Evolutionary conservation across 1,284 basidiomycete species (phyloP).

Genomic region (Apiotrichum mycotoxinovorans): DNA sequence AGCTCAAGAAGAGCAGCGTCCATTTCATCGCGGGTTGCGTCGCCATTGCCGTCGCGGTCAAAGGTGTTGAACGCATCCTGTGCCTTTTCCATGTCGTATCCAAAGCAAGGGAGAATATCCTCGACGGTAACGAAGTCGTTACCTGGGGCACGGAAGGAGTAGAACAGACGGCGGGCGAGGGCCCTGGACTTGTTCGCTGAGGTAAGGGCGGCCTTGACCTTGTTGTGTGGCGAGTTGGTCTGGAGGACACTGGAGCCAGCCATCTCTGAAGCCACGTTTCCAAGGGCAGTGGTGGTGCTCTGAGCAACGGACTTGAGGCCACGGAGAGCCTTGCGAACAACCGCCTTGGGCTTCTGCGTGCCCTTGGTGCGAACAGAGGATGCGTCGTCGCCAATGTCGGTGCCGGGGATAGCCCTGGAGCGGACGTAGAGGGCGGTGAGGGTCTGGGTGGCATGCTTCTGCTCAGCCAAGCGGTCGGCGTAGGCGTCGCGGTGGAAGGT

Average conservation of each 20-base stretch:
- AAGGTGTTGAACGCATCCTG: slow-evolving; percentile 67
- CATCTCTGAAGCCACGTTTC: slow-evolving; percentile 59
- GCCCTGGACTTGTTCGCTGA: slow-evolving; percentile 78
- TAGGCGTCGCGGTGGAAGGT: slow-evolving; percentile 82
- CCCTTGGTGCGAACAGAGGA: slow-evolving; percentile 46
- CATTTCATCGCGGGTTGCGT: slow-evolving; percentile 68
- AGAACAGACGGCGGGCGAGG: slow-evolving; percentile 78
- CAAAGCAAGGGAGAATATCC: slow-evolving; percentile 68
- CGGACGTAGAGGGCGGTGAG: slow-evolving; percentile 75
- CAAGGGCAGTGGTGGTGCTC: slow-evolving; percentile 76
- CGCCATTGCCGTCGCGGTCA: slow-evolving; percentile 79
- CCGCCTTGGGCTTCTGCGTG: slow-evolving; percentile 58
- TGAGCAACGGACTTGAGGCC: slow-evolving; percentile 69
- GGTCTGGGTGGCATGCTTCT: slow-evolving; percentile 72
- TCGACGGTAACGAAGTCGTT: slow-evolving; percentile 61
- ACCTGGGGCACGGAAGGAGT: slow-evolving; percentile 71
- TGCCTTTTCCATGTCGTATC: slow-evolving; percentile 65
- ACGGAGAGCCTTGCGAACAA: slow-evolving; percentile 69
- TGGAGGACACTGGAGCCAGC: slow-evolving; percentile 69
- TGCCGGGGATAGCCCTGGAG: slow-evolving; percentile 67
- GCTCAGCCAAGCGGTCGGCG: slow-evolving; percentile 78
- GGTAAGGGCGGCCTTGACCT: slow-evolving; percentile 72
- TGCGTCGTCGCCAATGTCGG: slow-evolving; percentile 58
- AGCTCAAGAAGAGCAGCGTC: slow-evolving; percentile 76
- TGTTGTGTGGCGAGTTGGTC: slow-evolving; percentile 78